A percentile compares a stretch with the other conserved stretches of the same genome.
These are phyloP conservation scores for Albifimbria verrucaria DNA, from an alignment of 2,329 filamentous ascomycete species.

Conservation along the genomic window DNA sequence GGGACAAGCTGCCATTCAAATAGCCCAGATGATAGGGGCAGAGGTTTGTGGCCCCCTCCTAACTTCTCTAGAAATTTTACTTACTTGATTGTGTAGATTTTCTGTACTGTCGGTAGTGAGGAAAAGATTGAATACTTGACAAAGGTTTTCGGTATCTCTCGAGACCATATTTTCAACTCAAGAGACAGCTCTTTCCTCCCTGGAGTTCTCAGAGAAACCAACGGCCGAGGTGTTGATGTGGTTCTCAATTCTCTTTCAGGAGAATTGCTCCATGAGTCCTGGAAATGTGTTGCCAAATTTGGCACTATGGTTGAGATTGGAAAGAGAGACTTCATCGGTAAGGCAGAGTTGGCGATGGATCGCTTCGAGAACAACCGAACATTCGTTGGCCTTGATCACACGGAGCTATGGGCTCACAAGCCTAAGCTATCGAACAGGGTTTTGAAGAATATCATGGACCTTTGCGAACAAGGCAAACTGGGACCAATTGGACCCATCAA, in stretches of 20 bases:
- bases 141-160: slow-evolving; percentile 21
- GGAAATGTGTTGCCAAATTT: slow-evolving; percentile 29
- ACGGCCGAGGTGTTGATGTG: slow-evolving; percentile 25
- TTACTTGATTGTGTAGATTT: no score
- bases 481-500: not conserved
- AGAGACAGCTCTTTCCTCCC: slow-evolving; percentile 20
- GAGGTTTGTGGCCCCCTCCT: no score
- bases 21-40: slow-evolving; percentile 25
- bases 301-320: slow-evolving; percentile 34
- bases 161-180: slow-evolving; percentile 24
- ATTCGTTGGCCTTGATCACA: slow-evolving; percentile 10
- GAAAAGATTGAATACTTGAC: slow-evolving; percentile 27
- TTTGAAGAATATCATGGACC: not conserved
- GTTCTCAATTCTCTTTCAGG: slow-evolving; percentile 27
- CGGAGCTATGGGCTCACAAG: not conserved
- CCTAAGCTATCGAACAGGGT: not conserved
- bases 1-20: slow-evolving; percentile 28
- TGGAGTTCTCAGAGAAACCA: slow-evolving; percentile 17
- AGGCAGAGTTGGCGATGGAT: slow-evolving; percentile 38
- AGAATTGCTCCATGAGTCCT: slow-evolving; percentile 25
- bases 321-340: slow-evolving; percentile 29
- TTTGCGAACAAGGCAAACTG: not conserved
- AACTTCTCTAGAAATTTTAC: no score
- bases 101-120: slow-evolving; percentile 32
- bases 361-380: slow-evolving; percentile 32